Base-by-base conservation (phyloP, 305 asterid species). In the Striga hermonthica region DNA sequence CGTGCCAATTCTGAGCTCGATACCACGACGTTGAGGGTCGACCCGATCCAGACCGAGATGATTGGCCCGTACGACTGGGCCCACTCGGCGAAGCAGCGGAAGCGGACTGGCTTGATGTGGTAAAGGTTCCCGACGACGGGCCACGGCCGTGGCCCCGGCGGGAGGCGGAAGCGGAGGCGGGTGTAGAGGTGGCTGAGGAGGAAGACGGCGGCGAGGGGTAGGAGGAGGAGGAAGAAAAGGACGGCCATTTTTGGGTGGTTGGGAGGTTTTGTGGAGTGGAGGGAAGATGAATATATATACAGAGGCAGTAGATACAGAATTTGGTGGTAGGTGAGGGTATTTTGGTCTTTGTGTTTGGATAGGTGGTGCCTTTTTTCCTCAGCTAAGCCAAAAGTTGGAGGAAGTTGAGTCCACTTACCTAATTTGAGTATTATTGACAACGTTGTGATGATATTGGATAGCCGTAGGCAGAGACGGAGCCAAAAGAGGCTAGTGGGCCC, bases 1-100 rank as follows among this genome's bases (percentile, higher is more conserved):
- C 74, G 81, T 2, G 90, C 90, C 31, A 84, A 72, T 54, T 81
- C 87, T 1, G 85, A 15, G 78, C 53, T 82, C 45, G 77, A 79
- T 31, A 84, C 90, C 50, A 84, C 64, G 64, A 81, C 84, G 31
- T 84, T 84, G 7, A 84, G 82, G 10, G 87, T 79, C 28, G 90
- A 67, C 1, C 90, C 90, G 65, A 81, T 75, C 85, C 87, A 81
- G 11, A 84, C 87, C 39, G 87, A 84, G 0, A 84, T 77, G 62
- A 84, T 79, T 22, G 90, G 90, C 11, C 87, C 90, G 73, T 81
- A 82, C 0, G 76, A 35, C 62, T 80, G 80, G 10, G 90, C 87
- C 90, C 90, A 84, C 3, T 80, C 83, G 35, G 79, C 72, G 74
- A 77, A 81, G 75, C 87, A 81, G 57, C 90, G 83, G 82, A 84